Conservation (phyloP, 805 yeast genomes). For the Saccharomycopsis sp. region DNA sequence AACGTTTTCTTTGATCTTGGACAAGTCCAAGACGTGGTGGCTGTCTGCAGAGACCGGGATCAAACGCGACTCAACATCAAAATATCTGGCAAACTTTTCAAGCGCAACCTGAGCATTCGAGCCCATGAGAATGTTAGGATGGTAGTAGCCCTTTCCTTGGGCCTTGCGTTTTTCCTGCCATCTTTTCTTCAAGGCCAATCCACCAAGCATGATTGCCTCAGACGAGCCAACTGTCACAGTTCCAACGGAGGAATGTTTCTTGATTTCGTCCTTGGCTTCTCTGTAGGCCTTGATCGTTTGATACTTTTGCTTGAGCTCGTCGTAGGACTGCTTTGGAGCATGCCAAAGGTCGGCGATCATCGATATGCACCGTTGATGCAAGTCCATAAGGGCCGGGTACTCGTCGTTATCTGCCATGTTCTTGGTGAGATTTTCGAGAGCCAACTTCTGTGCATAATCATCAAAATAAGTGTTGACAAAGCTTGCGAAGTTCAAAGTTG, state of each 20-base stretch:
- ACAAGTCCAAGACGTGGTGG: conserved; percentile 58
- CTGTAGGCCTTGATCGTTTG: conserved; percentile 11
- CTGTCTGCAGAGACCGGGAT: conserved; percentile 56
- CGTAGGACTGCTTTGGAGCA: conserved; percentile 39
- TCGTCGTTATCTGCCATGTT: conserved; percentile 92
- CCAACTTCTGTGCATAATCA: conserved; percentile 45
- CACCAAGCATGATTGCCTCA: conserved; percentile 92
- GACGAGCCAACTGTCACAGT: conserved; percentile 92
- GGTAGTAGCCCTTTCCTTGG: conserved; percentile 49
- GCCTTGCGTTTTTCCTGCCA: conserved; percentile 70
- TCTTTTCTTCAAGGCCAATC: conserved; percentile 81
- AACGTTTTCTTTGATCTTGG: conserved; percentile 51
- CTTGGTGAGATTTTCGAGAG: conserved; percentile 68
- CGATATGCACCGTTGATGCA: conserved; percentile 76
- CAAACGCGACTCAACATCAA: conserved; percentile 81
- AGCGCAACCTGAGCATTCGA: conserved; percentile 90
- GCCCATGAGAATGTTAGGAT: conserved; percentile 88
- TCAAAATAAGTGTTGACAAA: conserved; percentile 75
- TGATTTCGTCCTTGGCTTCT: conserved; percentile 21
- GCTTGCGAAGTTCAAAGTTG: conserved; percentile 78
- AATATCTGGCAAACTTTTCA: conserved; percentile 90
- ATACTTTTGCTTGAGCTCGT: conserved; percentile 14
- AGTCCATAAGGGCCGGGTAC: conserved; percentile 76
- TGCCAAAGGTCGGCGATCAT: conserved; percentile 79
- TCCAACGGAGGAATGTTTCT: conserved; percentile 52